Conservation (phyloP, 352 stramenopile genomes). For the Blastocystis sp. region DNA sequence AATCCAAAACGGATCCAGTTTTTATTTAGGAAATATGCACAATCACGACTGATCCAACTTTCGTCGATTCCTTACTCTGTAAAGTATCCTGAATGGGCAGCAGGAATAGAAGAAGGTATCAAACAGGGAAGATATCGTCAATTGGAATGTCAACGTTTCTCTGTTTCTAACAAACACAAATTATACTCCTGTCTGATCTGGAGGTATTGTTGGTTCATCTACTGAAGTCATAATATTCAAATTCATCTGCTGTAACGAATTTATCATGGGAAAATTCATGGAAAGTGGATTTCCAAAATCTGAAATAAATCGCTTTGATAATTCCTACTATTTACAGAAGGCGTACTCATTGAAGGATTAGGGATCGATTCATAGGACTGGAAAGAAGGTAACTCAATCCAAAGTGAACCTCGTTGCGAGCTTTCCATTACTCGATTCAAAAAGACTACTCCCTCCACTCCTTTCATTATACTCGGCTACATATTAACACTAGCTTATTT, state of each 20-base stretch:
- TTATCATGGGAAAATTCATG: slow-evolving; percentile 18
- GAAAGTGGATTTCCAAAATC: neutral
- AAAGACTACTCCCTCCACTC: slow-evolving; percentile 30
- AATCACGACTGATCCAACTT: neutral
- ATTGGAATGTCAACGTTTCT: neutral
- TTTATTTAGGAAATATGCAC: neutral
- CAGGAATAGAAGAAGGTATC: neutral
- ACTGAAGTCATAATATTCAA: neutral
- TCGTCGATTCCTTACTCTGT: neutral
- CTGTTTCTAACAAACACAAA: neutral
- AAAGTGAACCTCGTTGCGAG: neutral
- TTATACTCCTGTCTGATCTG: neutral
- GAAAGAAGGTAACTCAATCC: neutral
- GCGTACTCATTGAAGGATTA: neutral
- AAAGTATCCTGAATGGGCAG: neutral
- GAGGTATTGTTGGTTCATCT: neutral
- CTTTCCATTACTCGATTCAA: slow-evolving; percentile 3
- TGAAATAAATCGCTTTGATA: neutral
- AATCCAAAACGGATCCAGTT: neutral
- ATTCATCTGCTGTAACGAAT: slow-evolving; percentile 19
- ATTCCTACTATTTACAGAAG: neutral
- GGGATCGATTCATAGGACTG: neutral
- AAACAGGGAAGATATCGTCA: neutral
- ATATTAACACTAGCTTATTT: neutral
- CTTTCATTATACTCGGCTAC: neutral